Evolutionary conservation across 805 yeast genomes (phyloP), one percentile per base, ranked within the genome.

Genomic region (Torulaspora gathmanii): DNA sequence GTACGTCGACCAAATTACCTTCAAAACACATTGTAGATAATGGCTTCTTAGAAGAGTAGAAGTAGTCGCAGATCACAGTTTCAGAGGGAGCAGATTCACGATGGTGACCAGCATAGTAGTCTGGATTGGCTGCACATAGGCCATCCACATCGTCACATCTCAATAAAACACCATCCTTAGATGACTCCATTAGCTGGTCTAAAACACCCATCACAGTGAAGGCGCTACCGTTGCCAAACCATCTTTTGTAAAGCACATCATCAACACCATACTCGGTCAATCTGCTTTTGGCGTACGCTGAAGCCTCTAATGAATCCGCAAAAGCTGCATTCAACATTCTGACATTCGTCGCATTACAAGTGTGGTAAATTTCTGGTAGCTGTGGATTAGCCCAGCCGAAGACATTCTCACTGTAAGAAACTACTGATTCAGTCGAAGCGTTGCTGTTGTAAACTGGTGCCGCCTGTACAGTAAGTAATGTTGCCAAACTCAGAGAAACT

Each of bases 61-160:
- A 67, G 28, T 61, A 51, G 42, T 70, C 73, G 56, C 74, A 70
- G 43, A 70, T 64, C 17, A 68, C 72, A 13, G 68, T 70, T 52
- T 70, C 72, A 39, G 63, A 60, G n/a, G 65, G 53, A 19, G 60
- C 65, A 16, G 54, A 55, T 19, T 61, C 68, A 50, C 73, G 61
- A 61, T 69, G 68, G 34, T 70, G 68, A 22, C 74, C 73, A 5
- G 73, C 70, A 58, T 66, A 70, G 23, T 64, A 62, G 22, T 55
- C 61, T 17, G 57, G 51, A 20, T 61, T 46, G 5, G 43, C 49
- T 20, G 53, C 53, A 56, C 74, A 70, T 41, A 57, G 52, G 4
- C 68, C 69, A 47, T 70, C 73, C 12, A 58, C 50, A 45, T 70
- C 70, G 48, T 70, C 74, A 60, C 74, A 70, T 37, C 74, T 58